Conservation (phyloP, 2,329 filamentous ascomycete species). For the Dactylellina haptotyla region DNA sequence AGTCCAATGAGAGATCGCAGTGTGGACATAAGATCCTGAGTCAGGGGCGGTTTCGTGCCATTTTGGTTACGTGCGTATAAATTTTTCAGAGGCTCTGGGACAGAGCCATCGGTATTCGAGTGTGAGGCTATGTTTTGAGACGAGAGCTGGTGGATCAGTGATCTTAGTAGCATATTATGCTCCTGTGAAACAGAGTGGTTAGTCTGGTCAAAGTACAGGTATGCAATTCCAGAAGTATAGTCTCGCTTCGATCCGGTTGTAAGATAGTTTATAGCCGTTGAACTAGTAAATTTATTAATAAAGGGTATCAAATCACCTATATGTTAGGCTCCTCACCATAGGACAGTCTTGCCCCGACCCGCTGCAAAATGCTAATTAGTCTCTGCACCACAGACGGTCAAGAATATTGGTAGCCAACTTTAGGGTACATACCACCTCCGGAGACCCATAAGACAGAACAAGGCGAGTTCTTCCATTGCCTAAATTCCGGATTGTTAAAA, state of each 20-base stretch:
- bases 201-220: conserved; percentile 22
- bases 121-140: neutral
- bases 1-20: conserved; percentile 2
- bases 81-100: neutral
- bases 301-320: neutral
- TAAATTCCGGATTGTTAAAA: conserved; percentile 4
- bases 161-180: conserved; percentile 17
- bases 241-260: neutral
- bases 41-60: conserved; percentile 8
- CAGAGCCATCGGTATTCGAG: neutral
- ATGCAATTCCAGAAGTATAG: conserved; percentile 3
- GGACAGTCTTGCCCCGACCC: conserved; percentile 1
- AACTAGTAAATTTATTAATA: neutral
- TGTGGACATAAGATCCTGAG: conserved; percentile 3
- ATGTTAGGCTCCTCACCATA: neutral
- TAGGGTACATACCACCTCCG: conserved; percentile 3
- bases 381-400: neutral
- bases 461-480: neutral
- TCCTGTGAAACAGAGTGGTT: conserved; percentile 20
- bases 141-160: conserved; percentile 7
- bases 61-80: conserved; percentile 13
- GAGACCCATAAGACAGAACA: conserved; percentile 5
- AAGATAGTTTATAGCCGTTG: conserved; percentile 4
- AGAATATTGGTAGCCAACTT: neutral
- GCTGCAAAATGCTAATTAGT: too few relatives aligned